Base-by-base conservation (phyloP, 129 eudicot genomes). In the Lonicera japonica region DNA sequence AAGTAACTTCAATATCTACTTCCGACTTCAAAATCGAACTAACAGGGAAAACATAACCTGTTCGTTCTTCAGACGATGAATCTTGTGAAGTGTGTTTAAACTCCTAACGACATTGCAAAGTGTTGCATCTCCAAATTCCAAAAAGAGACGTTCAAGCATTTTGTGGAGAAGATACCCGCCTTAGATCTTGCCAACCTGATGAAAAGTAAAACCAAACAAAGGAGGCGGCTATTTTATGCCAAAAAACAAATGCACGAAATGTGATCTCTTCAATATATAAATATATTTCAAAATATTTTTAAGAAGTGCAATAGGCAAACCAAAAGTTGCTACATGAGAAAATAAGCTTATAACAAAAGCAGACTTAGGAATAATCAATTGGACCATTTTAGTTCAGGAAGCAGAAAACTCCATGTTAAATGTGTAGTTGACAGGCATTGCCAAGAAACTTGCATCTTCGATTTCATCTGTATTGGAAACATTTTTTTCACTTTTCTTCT, bases 161-260 rank as follows among this genome's bases (percentile, higher is more conserved):
- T 56, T 67, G 41, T 67, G 60, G 41, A 20, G 63, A 54, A 67
- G 60, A 67, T 38, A 55, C 47, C 69, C 47, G 65, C 65, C 41
- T 68, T 53, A 39, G 56, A 70, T 54, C 75, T 58, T 43, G 69
- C 60, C 34, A 45, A 58, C 46, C 75, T 58, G 64, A 34, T 56
- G 63, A 63, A 61, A 46, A 12, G 66, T 41, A 36, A 45, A 72
- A 48, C 65, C 58, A 64, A n/a, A n/a, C n/a, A n/a, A n/a, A n/a
- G n/a, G n/a, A n/a, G n/a, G n/a, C n/a, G n/a, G n/a, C n/a, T n/a
- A n/a, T n/a, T n/a, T n/a, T n/a, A n/a, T n/a, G n/a, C n/a, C n/a
- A n/a, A n/a, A n/a, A n/a, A n/a, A n/a, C n/a, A n/a, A n/a, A n/a
- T n/a, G n/a, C n/a, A n/a, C n/a, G n/a, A n/a, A 52, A 38, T 29